phyloP scores from a whole-genome alignment of 345 rosid genomes.

The Stellera chamaejasme region DNA sequence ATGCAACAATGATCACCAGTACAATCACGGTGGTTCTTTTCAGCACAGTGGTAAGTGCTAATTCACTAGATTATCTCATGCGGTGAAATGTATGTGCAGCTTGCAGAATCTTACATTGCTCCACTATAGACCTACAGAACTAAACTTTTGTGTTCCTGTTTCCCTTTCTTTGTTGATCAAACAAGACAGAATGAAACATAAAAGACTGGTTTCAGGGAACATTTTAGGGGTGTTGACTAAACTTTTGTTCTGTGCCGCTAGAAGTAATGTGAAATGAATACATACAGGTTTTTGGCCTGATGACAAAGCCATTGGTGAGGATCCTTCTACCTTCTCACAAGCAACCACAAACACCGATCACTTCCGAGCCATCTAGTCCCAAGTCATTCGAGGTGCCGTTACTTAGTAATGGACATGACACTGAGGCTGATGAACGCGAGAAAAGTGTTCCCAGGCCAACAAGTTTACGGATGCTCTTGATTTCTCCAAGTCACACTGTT shows the following conservation, averaged over 20 bases:
- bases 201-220: too few species aligned
- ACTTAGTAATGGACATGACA: constrained; percentile 29
- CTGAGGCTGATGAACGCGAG: constrained; percentile 14
- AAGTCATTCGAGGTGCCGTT: constrained; percentile 43
- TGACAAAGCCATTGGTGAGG: constrained; percentile 71
- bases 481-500: constrained; percentile 51
- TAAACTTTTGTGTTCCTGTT: too few species aligned
- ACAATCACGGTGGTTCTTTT: constrained; percentile 78
- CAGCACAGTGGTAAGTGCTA: constrained; percentile 63
- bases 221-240: too few species aligned
- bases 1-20: constrained; percentile 84
- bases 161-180: too few species aligned
- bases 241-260: too few species aligned
- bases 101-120: too few species aligned
- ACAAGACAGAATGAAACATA: too few species aligned
- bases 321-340: constrained; percentile 49
- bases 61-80: constrained; percentile 7
- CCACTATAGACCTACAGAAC: too few species aligned
- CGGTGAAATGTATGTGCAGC: too few species aligned
- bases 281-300: constrained; percentile 65
- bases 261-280: too few species aligned
- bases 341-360: constrained; percentile 25
- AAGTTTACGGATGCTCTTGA: constrained; percentile 36
- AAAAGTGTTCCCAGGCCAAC: constrained; percentile 19
- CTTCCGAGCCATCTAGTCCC: constrained; percentile 41